Percentiles rank a stretch among this genome's conserved stretches.
phyloP scores from a whole-genome alignment of 2,329 filamentous ascomycete genomes.

The Sporothrix brunneoviolacea region DNA sequence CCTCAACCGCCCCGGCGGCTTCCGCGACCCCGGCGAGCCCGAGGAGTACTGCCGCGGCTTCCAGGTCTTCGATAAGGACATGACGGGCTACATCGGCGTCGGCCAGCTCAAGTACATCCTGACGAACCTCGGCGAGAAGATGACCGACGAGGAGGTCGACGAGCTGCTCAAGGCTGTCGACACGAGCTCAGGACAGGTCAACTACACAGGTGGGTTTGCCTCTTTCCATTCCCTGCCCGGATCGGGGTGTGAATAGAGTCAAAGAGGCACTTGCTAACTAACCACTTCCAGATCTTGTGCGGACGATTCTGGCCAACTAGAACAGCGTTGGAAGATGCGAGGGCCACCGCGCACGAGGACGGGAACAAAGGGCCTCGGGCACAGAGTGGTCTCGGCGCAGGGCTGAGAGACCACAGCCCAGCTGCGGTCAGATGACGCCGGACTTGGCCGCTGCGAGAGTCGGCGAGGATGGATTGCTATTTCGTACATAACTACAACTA shows the following conservation, averaged over 20 bases:
- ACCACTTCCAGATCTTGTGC: conserved; percentile 63
- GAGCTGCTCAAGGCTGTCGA: conserved; percentile 98
- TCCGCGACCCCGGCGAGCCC: conserved; percentile 95
- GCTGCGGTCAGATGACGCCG: no score
- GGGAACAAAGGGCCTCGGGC: neutral
- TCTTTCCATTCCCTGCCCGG: neutral
- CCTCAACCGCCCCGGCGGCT: conserved; percentile 93
- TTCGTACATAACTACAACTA: conserved; percentile 8
- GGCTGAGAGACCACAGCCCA: no score
- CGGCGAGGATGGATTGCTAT: conserved; percentile 1
- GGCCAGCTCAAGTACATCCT: conserved; percentile 97
- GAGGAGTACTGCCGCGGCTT: conserved; percentile 98
- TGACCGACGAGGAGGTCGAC: conserved; percentile 97
- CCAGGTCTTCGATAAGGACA: conserved; percentile 98
- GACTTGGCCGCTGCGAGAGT: neutral
- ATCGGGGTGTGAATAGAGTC: neutral
- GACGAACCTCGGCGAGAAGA: conserved; percentile 98
- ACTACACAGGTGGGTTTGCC: conserved; percentile 73
- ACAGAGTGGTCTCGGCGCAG: no score
- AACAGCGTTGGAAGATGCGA: conserved; percentile 13
- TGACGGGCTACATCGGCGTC: conserved; percentile 96
- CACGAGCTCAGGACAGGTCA: conserved; percentile 91
- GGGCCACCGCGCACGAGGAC: neutral
- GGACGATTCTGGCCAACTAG: conserved; percentile 80
- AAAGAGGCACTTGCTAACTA: neutral